Base-by-base conservation (phyloP, 768 basidiomycete genomes). In the Russula virescens region DNA sequence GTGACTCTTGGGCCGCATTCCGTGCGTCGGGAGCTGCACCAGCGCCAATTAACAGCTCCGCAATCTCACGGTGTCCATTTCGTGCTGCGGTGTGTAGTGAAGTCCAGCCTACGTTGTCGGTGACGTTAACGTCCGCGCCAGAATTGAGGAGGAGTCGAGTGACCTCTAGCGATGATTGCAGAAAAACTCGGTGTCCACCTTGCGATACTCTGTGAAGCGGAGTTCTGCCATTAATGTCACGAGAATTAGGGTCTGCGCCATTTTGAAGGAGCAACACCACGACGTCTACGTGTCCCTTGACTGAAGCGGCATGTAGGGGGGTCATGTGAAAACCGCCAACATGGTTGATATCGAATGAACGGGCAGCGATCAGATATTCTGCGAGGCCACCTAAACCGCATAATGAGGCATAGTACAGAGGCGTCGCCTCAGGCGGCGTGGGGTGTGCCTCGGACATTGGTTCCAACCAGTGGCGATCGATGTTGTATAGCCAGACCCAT, bases 401-500 rank as follows among this genome's bases (percentile, higher is more conserved):
- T 7, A 58, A 10, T 19, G n/a, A 56, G 8, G 56, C 62, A 40
- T 63, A 63, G 21, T 63, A 63, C 11, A 63, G 21, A 3, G 62
- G 56, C 13, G 0, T 10, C 0, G 49, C 55, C 2, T 38, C 7
- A 1, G 49, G 62, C 18, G 0, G 25, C 16, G 6, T 16, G 7
- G 62, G 56, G 23, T 35, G 56, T 13, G 6, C 13, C 11, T 23
- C 19, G 2, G 31, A 45, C 38, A 56, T 51, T 10, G 35, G 48
- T 6, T 45, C 25, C 8, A 19, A 5, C 62, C 56, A 63, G 46
- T 31, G 55, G 11, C 3, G 61, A 35, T 63, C 62, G 2, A 53
- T 42, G 13, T 63, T 35, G 18, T 58, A 40, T 26, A 53, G 4
- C 62, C 62, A 63, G 19, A 58, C 26, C 62, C 62, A 63, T 14